phyloP scores from a whole-genome alignment of 495 filamentous ascomycete species.

The Penicillium longicatenatum region DNA sequence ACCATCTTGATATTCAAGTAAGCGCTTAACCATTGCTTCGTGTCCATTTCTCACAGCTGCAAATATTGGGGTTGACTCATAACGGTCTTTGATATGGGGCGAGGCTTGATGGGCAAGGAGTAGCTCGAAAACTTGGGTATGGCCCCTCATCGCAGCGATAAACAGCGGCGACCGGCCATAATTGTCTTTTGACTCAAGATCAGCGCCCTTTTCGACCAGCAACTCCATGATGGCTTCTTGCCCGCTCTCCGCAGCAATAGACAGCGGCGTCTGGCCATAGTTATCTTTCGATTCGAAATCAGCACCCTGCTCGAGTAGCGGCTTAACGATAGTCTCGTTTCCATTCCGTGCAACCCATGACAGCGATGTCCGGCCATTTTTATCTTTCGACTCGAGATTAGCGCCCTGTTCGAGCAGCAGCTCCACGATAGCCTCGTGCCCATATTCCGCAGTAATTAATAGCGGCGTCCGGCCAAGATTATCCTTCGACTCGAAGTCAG shows the following conservation, averaged over 20 bases:
- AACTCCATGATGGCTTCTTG: constrained; percentile 25
- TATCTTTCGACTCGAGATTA: constrained; percentile 16
- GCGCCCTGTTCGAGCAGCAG: constrained; percentile 16
- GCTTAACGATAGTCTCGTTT: constrained; percentile 14
- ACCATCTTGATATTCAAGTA: no score
- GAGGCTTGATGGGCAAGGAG: no score
- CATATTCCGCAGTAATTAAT: constrained; percentile 23
- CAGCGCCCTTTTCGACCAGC: constrained; percentile 18
- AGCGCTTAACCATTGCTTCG: no score
- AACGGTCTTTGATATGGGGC: no score
- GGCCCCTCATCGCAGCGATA: not conserved
- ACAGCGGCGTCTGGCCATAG: constrained; percentile 24
- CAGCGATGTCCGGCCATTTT: constrained; percentile 7
- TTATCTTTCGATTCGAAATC: constrained; percentile 17
- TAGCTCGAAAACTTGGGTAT: constrained; percentile 14
- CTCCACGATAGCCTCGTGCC: constrained; percentile 23
- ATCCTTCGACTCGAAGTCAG: constrained; percentile 16
- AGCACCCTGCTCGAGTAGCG: constrained; percentile 18
- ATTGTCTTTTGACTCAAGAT: constrained; percentile 14
- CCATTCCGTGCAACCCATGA: not conserved
- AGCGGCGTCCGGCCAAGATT: constrained; percentile 22
- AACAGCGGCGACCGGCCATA: constrained; percentile 13
- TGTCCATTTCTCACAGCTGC: no score
- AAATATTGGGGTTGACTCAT: no score
- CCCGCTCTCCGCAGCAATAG: constrained; percentile 26